Evolutionary conservation across 1,284 basidiomycete genomes (phyloP).

Genomic region (Kalmanozyma brasiliensis): DNA sequence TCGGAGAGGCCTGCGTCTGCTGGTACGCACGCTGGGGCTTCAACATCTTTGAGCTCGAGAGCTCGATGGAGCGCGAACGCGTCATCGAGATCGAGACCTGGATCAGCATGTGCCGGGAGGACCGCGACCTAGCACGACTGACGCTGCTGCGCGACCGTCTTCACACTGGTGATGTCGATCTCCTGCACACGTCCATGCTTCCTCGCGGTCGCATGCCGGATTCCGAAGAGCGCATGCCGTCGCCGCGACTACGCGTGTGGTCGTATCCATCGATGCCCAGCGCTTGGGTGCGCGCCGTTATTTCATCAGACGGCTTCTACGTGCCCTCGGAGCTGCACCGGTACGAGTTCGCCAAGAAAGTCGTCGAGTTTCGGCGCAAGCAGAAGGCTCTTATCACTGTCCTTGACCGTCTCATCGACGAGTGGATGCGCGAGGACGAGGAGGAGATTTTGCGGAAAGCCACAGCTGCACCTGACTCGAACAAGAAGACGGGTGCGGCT

Average conservation of each 20-base stretch:
- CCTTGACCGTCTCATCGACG: conserved; percentile 38
- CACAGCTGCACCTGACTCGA: conserved; percentile 2
- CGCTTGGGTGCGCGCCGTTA: conserved; percentile 78
- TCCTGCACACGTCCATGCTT: conserved; percentile 44
- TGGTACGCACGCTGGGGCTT: conserved; percentile 88
- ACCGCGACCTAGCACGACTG: conserved; percentile 24
- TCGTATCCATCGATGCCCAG: conserved; percentile 72
- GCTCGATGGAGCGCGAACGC: conserved; percentile 67
- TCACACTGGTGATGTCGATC: conserved; percentile 44
- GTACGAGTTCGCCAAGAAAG: conserved; percentile 79
- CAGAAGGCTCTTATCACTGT: conserved; percentile 62
- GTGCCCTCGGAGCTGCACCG: conserved; percentile 81
- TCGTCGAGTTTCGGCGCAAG: conserved; percentile 78
- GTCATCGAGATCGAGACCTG: conserved; percentile 39
- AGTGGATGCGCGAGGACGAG: conserved; percentile 34
- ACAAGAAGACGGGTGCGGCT: conserved; percentile 19
- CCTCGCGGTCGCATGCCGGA: conserved; percentile 49
- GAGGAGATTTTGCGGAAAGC: background rate
- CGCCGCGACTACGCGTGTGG: conserved; percentile 72
- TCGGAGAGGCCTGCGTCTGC: conserved; percentile 86
- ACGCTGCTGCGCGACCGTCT: conserved; percentile 36
- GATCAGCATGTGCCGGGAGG: conserved; percentile 33
- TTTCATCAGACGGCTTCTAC: conserved; percentile 84
- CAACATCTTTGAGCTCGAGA: conserved; percentile 80
- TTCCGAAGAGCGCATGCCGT: conserved; percentile 29